These are phyloP conservation scores for Linanthus parryae DNA, from an alignment of 148 eudicot genomes.

Conservation along the genomic window DNA sequence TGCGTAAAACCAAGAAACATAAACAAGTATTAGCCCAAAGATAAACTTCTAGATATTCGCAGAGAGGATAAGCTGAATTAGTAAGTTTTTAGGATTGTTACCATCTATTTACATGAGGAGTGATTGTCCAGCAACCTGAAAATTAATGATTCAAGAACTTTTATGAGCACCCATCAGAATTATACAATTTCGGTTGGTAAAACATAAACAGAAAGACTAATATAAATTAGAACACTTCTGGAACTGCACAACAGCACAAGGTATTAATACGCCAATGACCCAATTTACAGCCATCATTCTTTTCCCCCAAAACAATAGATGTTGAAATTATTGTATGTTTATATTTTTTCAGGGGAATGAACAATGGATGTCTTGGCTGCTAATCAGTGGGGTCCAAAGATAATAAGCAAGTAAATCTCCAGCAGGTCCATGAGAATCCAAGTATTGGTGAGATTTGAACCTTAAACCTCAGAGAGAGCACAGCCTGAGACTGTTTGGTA, in stretches of 20 bases:
- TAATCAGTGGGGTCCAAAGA: too few relatives aligned
- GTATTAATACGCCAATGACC: background rate
- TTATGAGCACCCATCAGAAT: too few relatives aligned
- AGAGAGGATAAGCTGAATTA: background rate
- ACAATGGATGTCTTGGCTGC: too few relatives aligned
- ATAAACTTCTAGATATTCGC: background rate
- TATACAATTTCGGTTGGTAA: background rate
- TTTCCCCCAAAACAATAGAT: background rate
- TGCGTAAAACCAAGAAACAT: background rate
- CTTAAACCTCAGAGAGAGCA: too few relatives aligned
- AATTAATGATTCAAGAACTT: too few relatives aligned
- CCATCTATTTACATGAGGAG: conserved; percentile 58
- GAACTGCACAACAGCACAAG: too few relatives aligned
- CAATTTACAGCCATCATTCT: background rate
- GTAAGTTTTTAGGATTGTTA: conserved; percentile 15
- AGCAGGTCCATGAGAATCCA: too few relatives aligned
- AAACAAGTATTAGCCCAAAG: background rate
- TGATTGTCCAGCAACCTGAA: conserved; percentile 83
- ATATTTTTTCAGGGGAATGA: too few relatives aligned
- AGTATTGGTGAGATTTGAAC: too few relatives aligned
- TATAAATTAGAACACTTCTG: background rate
- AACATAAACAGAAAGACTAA: background rate
- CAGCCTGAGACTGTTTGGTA: too few relatives aligned
- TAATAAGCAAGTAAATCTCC: too few relatives aligned
- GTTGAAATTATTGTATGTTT: too few relatives aligned